Evolutionary conservation across 2,329 filamentous ascomycete species (phyloP), one percentile per base, ranked within the genome.

Genomic region (Curvularia spicifera): DNA sequence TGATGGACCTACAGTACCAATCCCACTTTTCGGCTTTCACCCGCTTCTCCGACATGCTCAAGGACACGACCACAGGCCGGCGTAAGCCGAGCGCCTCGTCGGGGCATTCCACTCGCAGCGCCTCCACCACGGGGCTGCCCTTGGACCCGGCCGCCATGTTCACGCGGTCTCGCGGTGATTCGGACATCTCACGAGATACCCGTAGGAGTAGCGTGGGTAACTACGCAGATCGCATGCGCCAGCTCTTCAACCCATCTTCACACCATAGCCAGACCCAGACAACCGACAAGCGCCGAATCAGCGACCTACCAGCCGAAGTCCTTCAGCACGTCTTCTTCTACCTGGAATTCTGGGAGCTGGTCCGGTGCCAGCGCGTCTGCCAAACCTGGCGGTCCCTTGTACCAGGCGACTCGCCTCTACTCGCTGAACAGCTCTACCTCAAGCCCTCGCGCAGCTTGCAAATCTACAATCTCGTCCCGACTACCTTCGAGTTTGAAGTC

Each of bases 201-300:
- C 61, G 61, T 7, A 59, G 63, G 6, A 64, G 56, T 40, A 65
- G 63, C 56, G 61, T 57, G n/a, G 57, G 54, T 31, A 61, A 62
- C 42, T 65, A 65, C 43, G 61, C 63, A 15, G 61, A 61, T 29
- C 60, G 57, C 26, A 53, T 65, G 26, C 49, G 61, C 13, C 63
- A 65, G 15, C 63, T 59, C 53, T 61, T 65, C 46, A 43, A 39
- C 5, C 31, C 39, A 37, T 28, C 53, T 31, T 39, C 42, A 12
- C 53, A 9, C 31, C 49, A 20, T 50, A 44, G 18, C 42, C 37
- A 15, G 18, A 26, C 18, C 44, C 39, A 43, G 4, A 37, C 29
- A 31, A 31, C 31, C 12, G 28, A 42, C 47, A 57, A 45, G 28
- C 29, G 46, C 20, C 24, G 24, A 39, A 51, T 64, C 33, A 55